Conservation (phyloP, 1,284 basidiomycete genomes). For the Sphagnurus paluster region DNA sequence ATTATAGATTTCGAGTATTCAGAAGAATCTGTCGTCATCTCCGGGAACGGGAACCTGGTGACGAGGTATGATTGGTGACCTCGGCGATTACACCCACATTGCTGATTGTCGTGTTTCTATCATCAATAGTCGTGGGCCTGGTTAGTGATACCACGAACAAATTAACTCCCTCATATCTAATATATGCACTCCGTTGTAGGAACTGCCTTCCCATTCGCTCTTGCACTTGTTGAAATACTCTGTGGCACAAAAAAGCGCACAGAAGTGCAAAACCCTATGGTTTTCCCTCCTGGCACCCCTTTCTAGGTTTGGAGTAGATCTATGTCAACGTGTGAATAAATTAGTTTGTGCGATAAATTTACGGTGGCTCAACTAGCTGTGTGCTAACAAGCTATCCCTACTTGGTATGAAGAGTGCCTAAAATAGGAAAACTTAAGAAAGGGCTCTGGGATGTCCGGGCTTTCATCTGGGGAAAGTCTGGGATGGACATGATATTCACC, state of each 20-base stretch:
- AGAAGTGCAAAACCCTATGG: conserved; percentile 73
- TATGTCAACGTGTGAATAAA: no score
- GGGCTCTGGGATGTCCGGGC: conserved; percentile 67
- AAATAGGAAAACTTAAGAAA: no score
- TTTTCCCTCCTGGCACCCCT: conserved; percentile 65
- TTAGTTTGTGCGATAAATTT: no score
- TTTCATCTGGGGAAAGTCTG: conserved; percentile 54
- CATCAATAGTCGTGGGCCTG: conserved; percentile 69
- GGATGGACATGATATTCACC: conserved; percentile 38
- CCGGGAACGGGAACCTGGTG: conserved; percentile 70
- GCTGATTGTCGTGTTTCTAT: neutral
- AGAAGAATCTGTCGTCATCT: conserved; percentile 78
- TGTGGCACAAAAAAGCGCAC: conserved; percentile 66
- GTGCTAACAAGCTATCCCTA: no score
- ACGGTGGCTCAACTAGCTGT: no score
- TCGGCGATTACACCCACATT: neutral
- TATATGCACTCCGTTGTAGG: conserved; percentile 38
- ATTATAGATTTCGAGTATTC: conserved; percentile 70
- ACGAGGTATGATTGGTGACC: conserved; percentile 57
- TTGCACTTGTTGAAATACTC: conserved; percentile 70
- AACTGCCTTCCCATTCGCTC: conserved; percentile 75
- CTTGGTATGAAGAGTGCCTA: no score
- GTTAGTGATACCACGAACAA: conserved; percentile 33
- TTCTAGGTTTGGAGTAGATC: conserved; percentile 29
- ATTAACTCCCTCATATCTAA: neutral